Percentiles rank a stretch among this genome's conserved stretches.
Conservation (phyloP, 345 rosid species). For the Trapa incisa region DNA sequence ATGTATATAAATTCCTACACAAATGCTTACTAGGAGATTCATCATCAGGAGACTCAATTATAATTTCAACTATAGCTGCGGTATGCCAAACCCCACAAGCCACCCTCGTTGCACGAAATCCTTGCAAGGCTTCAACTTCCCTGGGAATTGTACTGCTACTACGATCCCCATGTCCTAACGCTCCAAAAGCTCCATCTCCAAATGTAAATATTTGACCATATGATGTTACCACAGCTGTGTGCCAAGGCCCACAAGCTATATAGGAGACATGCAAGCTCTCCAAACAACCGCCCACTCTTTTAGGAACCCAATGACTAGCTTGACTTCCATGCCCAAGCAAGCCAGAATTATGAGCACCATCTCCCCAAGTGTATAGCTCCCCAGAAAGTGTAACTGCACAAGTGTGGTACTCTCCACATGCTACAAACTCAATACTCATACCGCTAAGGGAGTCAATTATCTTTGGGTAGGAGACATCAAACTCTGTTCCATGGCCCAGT, state of each 20-base stretch:
- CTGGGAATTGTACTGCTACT: constrained; percentile 47
- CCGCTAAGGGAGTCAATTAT: constrained; percentile 50
- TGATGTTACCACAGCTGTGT: constrained; percentile 68
- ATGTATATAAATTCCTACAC: constrained; percentile 51
- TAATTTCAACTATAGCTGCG: constrained; percentile 60
- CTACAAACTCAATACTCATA: constrained; percentile 48
- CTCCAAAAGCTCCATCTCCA: constrained; percentile 93
- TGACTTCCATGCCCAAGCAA: constrained; percentile 76
- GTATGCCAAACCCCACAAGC: constrained; percentile 98
- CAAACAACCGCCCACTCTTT: constrained; percentile 43
- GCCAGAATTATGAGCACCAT: constrained; percentile 51
- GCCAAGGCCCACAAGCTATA: constrained; percentile 88
- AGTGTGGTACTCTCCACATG: constrained; percentile 83
- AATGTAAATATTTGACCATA: constrained; percentile 73
- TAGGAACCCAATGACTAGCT: constrained; percentile 71
- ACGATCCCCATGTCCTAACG: constrained; percentile 76
- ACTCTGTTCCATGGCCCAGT: constrained; percentile 74
- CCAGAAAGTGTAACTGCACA: constrained; percentile 69
- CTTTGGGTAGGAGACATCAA: constrained; percentile 48
- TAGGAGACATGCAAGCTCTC: constrained; percentile 42
- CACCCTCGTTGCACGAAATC: constrained; percentile 40
- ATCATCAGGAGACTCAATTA: constrained; percentile 28
- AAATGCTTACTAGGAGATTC: constrained; percentile 23
- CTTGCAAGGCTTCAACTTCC: constrained; percentile 57
- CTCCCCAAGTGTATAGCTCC: constrained; percentile 92